phyloP scores from a whole-genome alignment of 1,284 basidiomycete species.

The Pseudozyma tsukubaensis region DNA sequence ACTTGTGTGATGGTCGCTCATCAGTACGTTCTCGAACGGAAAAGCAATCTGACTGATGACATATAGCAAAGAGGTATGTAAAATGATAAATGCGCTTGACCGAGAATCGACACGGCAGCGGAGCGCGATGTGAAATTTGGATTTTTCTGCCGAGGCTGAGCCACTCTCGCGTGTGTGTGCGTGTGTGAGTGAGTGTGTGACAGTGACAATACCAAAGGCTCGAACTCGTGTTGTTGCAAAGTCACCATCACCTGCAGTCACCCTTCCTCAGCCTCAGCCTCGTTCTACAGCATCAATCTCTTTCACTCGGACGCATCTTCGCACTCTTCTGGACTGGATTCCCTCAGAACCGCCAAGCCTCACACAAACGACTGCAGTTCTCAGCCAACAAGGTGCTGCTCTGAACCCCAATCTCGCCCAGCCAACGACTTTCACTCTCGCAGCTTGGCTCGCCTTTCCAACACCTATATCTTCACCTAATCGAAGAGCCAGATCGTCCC shows the following conservation, averaged over 20 bases:
- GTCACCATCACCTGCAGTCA: slow-evolving; percentile 27
- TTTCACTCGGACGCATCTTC: neutral
- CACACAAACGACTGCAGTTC: too few species aligned
- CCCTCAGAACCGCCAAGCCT: neutral
- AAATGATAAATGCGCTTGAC: slow-evolving; percentile 5
- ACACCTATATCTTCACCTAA: slow-evolving; percentile 15
- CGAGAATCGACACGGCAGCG: neutral
- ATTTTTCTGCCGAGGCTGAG: neutral
- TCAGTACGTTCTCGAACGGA: too few species aligned
- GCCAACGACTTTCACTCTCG: neutral
- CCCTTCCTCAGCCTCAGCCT: slow-evolving; percentile 13
- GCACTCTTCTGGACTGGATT: neutral
- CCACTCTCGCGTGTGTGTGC: neutral
- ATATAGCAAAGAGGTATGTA: neutral
- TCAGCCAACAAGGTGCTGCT: too few species aligned
- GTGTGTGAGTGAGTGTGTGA: slow-evolving; percentile 11
- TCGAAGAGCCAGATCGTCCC: neutral
- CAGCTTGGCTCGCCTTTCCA: neutral
- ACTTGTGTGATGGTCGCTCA: too few species aligned
- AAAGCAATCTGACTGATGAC: too few species aligned
- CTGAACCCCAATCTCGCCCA: neutral
- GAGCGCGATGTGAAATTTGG: neutral
- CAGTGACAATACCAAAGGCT: slow-evolving; percentile 11
- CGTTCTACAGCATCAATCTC: neutral
- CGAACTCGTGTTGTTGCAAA: slow-evolving; percentile 23